Base-by-base conservation (phyloP, 1,139 yeast species). In the Scheffersomyces illinoinensis region DNA sequence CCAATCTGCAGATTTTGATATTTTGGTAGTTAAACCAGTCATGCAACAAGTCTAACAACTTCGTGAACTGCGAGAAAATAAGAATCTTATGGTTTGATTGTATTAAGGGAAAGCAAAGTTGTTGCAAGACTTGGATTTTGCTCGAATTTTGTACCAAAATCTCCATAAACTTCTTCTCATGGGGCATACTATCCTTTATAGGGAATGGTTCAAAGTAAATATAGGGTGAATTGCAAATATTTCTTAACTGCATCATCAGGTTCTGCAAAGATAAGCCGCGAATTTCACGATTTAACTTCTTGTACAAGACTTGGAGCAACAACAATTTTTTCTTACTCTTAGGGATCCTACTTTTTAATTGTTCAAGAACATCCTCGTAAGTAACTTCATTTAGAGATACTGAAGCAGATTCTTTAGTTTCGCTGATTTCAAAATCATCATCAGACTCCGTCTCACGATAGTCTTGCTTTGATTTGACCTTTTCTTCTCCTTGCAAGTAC, bases 211-310 rank as follows among this genome's bases (percentile, higher is more conserved):
- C 90, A 73, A 88, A 91, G 68, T 89, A 91, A 54, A 90, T 74
- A 68, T 89, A 90, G 0, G 98, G 97, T 0, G 97, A 89, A 66
- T 92, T 89, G 66, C 97, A 93, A 7, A 91, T 85, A 62, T 88
- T 86, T 56, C 99, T 80, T 56, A 93, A 77, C 71, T 93, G 98
- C 90, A 93, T 91, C 73, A 90, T 79, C 66, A 86, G 68, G 67
- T 91, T 91, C 62, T 85, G 88, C 55, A 91, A 76, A 20, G 75
- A 70, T 49, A 76, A 64, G 51, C 66, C 64, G 50, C 68, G 71
- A 14, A 73, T 58, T 10, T 70, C 67, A 33, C 68, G 67, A n/a
- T 57, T 50, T 8, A 76, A 64, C 51, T 62, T 66, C 3, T 55
- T 26, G 55, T 64, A 68, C 47, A 68, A 62, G 3, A 64, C 56